phyloP scores from a whole-genome alignment of 1,139 yeast genomes.

The Debaryomycetaceae sp. region DNA sequence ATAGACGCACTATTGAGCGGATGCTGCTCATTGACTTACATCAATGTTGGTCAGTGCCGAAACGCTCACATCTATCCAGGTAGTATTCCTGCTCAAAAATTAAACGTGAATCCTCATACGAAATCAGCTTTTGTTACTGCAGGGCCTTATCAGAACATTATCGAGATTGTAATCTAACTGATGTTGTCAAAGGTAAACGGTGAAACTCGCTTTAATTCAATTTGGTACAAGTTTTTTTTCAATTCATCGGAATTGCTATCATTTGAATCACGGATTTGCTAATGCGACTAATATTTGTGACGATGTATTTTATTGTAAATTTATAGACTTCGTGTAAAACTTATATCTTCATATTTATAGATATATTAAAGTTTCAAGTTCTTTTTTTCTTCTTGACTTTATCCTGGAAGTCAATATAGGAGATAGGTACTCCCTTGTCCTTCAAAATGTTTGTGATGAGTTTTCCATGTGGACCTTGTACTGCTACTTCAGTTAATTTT shows the following conservation, averaged over 20 bases:
- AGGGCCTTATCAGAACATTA: conserved; percentile 50
- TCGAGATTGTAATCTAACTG: conserved; percentile 48
- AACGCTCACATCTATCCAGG: conserved; percentile 60
- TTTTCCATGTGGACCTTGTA: conserved; percentile 87
- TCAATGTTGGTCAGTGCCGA: conserved; percentile 68
- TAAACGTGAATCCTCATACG: conserved; percentile 48
- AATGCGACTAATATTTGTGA: neutral
- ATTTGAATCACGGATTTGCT: neutral
- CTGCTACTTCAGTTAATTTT: conserved; percentile 63
- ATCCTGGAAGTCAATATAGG: conserved; percentile 67
- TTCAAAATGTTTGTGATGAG: conserved; percentile 55
- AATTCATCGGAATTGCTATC: neutral
- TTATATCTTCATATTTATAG: neutral
- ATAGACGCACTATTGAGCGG: conserved; percentile 62
- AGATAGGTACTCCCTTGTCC: conserved; percentile 61
- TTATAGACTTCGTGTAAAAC: neutral
- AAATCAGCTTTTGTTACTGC: conserved; percentile 59
- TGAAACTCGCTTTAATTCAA: neutral
- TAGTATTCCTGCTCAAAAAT: conserved; percentile 51
- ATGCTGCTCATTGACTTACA: conserved; percentile 47
- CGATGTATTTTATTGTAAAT: neutral
- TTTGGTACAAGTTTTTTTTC: neutral
- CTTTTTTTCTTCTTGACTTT: conserved; percentile 56
- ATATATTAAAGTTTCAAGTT: neutral
- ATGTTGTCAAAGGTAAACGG: neutral